Percentiles rank a stretch among this genome's conserved stretches.
Conservation (phyloP, 768 basidiomycete genomes). For the Naganishia onofrii region DNA sequence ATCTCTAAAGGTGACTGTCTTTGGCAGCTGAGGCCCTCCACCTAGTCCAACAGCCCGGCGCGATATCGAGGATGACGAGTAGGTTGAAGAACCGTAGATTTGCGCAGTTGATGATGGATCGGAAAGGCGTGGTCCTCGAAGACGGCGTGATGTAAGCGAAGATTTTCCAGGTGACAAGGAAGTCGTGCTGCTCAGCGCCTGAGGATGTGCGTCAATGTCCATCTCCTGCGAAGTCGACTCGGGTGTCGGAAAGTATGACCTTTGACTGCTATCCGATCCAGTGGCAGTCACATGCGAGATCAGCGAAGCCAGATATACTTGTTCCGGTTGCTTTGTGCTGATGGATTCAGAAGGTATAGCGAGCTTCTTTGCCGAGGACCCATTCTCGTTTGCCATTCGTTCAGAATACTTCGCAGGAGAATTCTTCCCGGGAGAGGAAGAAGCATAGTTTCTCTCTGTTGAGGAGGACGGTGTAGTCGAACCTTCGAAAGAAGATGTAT, state of each 20-base stretch:
- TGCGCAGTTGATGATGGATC: slow-evolving; percentile 26
- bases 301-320: slow-evolving; percentile 11
- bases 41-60: slow-evolving; percentile 1
- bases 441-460: background rate
- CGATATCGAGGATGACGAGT: slow-evolving; percentile 44
- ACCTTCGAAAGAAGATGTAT: slow-evolving; percentile 10
- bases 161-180: slow-evolving; percentile 9
- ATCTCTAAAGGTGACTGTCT: slow-evolving; percentile 49
- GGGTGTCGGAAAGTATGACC: background rate
- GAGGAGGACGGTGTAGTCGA: background rate
- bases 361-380: background rate
- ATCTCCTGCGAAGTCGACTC: background rate
- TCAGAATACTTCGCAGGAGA: background rate
- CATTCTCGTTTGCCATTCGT: background rate
- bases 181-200: background rate
- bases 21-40: slow-evolving; percentile 24
- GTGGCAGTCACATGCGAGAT: background rate
- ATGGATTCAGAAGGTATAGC: background rate
- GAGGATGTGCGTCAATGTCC: background rate
- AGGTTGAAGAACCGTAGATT: slow-evolving; percentile 37
- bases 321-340: background rate
- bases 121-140: slow-evolving; percentile 2
- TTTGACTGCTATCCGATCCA: background rate
- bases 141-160: slow-evolving; percentile 18
- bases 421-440: background rate